Percentiles rank a stretch among this genome's conserved stretches.
Evolutionary conservation across 1,284 basidiomycete species (phyloP).

Genomic region (Phenoliferia sp.): DNA sequence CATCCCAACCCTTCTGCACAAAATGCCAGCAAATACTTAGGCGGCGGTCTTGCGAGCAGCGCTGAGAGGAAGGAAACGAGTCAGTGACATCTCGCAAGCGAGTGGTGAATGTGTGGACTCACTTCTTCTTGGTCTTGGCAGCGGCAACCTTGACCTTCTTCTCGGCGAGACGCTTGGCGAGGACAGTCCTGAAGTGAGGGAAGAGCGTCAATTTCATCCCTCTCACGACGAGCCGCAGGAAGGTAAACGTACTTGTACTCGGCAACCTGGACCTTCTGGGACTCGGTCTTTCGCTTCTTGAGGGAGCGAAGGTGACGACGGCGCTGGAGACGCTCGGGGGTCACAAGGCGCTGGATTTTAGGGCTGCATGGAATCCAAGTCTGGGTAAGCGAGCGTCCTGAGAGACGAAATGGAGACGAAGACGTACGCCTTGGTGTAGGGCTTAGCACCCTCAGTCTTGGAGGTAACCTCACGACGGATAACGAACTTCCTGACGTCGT

Average conservation of each 20-base stretch:
- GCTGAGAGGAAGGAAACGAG: not conserved
- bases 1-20: too few species aligned
- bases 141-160: constrained; percentile 71
- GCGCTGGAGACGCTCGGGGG: constrained; percentile 90
- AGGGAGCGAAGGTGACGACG: constrained; percentile 87
- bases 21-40: constrained; percentile 3
- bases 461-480: constrained; percentile 79
- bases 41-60: constrained; percentile 18
- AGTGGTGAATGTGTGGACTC: not conserved
- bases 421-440: constrained; percentile 94
- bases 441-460: constrained; percentile 86
- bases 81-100: not conserved
- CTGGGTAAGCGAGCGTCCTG: constrained; percentile 2
- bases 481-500: constrained; percentile 96
- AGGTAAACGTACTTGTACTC: constrained; percentile 66
- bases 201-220: constrained; percentile 15
- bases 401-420: not conserved
- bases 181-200: constrained; percentile 53
- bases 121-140: constrained; percentile 44
- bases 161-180: constrained; percentile 88
- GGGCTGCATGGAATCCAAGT: constrained; percentile 9
- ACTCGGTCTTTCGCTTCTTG: constrained; percentile 81
- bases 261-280: constrained; percentile 88
- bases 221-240: not conserved
- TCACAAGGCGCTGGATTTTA: constrained; percentile 75